phyloP scores from a whole-genome alignment of 768 basidiomycete species.

The Boletus pseudopeckii region DNA sequence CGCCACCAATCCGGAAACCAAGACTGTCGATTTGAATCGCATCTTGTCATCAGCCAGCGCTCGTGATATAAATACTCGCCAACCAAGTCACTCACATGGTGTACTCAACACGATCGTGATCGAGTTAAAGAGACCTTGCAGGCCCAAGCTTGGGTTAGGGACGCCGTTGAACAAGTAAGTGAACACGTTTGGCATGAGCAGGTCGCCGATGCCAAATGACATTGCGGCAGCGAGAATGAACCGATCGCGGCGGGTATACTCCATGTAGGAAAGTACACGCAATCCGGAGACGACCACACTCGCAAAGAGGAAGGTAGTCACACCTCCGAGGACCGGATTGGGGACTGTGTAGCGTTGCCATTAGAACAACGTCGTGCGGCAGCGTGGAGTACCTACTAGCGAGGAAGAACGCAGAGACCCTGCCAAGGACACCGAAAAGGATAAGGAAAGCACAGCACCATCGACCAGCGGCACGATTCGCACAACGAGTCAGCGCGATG shows the following conservation, averaged over 20 bases:
- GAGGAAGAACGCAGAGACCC: slow-evolving; percentile 80
- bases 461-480: slow-evolving; percentile 72
- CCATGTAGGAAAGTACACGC: slow-evolving; percentile 59
- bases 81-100: slow-evolving; percentile 55
- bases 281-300: slow-evolving; percentile 69
- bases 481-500: slow-evolving; percentile 81
- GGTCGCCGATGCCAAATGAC: slow-evolving; percentile 66
- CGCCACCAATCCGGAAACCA: slow-evolving; percentile 56
- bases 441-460: slow-evolving; percentile 81
- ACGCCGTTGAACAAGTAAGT: slow-evolving; percentile 69
- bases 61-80: background rate
- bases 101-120: slow-evolving; percentile 80
- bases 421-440: slow-evolving; percentile 76
- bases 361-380: background rate
- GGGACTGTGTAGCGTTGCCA: slow-evolving; percentile 45
- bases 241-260: slow-evolving; percentile 61
- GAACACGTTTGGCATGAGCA: slow-evolving; percentile 64
- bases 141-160: slow-evolving; percentile 44
- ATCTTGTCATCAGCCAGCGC: background rate
- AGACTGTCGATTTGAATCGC: slow-evolving; percentile 34
- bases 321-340: slow-evolving; percentile 76
- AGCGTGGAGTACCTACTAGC: slow-evolving; percentile 45
- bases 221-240: slow-evolving; percentile 70
- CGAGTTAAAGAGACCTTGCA: slow-evolving; percentile 69
- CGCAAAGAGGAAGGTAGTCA: slow-evolving; percentile 85